These are phyloP conservation scores for Porcisia deanei DNA, from an alignment of 208 protist species.

Conservation along the genomic window DNA sequence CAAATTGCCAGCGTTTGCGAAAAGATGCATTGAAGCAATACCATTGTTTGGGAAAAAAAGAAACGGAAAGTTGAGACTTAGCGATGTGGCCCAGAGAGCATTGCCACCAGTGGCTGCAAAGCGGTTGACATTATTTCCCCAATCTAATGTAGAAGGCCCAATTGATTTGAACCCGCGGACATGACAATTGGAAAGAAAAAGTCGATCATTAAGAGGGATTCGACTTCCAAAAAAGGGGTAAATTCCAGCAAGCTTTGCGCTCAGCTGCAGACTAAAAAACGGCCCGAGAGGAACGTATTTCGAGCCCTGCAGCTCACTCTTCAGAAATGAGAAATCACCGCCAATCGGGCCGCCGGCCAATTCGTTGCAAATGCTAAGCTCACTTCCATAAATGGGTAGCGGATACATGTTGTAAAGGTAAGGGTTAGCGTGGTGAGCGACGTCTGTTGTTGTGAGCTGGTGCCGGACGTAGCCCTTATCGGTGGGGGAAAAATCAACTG, in stretches of 20 bases:
- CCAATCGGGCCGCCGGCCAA: slow-evolving; percentile 58
- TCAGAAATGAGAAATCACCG: slow-evolving; percentile 69
- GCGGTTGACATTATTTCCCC: slow-evolving; percentile 13
- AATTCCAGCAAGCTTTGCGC: slow-evolving; percentile 63
- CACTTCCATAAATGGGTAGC: slow-evolving; percentile 67
- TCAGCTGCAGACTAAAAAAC: slow-evolving; percentile 79
- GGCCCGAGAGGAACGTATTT: slow-evolving; percentile 74
- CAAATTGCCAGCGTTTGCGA: slow-evolving; percentile 80
- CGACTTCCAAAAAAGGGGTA: slow-evolving; percentile 55
- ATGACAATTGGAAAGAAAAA: slow-evolving; percentile 81
- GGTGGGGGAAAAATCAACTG: slow-evolving; percentile 54
- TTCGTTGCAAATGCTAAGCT: slow-evolving; percentile 58
- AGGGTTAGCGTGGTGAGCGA: slow-evolving; percentile 72
- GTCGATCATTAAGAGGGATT: slow-evolving; percentile 82
- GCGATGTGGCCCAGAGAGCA: slow-evolving; percentile 80
- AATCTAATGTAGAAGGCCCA: slow-evolving; percentile 76
- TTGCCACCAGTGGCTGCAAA: slow-evolving; percentile 86
- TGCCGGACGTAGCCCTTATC: slow-evolving; percentile 78
- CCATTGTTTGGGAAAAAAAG: slow-evolving; percentile 82
- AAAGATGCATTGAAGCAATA: slow-evolving; percentile 80
- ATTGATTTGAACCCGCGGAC: slow-evolving; percentile 80
- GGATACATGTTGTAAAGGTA: slow-evolving; percentile 85
- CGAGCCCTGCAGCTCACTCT: slow-evolving; percentile 66
- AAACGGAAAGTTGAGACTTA: slow-evolving; percentile 84
- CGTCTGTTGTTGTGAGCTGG: slow-evolving; percentile 46